Conservation (phyloP, 1,284 basidiomycete genomes). For the Sporisorium reilianum region DNA sequence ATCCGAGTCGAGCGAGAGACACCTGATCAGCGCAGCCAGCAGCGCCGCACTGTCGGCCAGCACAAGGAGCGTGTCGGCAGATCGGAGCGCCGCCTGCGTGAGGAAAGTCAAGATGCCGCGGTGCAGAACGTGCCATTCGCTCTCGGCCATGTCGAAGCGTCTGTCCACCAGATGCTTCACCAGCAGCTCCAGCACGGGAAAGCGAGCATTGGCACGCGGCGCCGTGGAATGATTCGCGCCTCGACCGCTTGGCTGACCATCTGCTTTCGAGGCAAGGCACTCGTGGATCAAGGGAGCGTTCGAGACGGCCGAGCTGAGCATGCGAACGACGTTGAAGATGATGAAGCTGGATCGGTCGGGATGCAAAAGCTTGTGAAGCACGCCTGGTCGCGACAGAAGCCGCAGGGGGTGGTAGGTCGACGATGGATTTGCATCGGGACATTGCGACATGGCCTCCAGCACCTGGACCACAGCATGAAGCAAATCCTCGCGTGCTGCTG, state of each 20-base stretch:
- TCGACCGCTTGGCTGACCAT: not conserved
- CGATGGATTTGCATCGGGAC: conserved; percentile 11
- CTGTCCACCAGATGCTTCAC: conserved; percentile 60
- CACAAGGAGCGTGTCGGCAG: conserved; percentile 45
- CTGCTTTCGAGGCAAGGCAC: conserved; percentile 32
- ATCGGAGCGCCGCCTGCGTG: conserved; percentile 40
- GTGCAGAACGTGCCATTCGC: conserved; percentile 45
- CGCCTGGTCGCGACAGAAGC: conserved; percentile 25
- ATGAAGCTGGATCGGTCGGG: conserved; percentile 27
- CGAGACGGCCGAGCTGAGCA: conserved; percentile 29
- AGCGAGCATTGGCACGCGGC: conserved; percentile 28
- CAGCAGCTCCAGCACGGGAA: conserved; percentile 55
- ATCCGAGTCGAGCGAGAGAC: conserved; percentile 53
- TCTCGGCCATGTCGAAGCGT: conserved; percentile 43
- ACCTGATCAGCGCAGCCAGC: conserved; percentile 54
- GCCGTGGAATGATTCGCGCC: conserved; percentile 2
- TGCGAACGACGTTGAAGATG: conserved; percentile 25
- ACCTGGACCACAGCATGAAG: conserved; percentile 27
- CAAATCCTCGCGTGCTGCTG: conserved; percentile 34
- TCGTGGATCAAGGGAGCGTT: conserved; percentile 42
- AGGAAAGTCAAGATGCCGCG: conserved; percentile 41
- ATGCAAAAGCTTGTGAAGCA: conserved; percentile 40
- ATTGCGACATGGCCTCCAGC: conserved; percentile 30
- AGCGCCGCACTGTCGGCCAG: conserved; percentile 55
- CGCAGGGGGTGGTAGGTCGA: conserved; percentile 24